Conservation (phyloP, 805 yeast species). For the Zygoascus bituminiphila region DNA sequence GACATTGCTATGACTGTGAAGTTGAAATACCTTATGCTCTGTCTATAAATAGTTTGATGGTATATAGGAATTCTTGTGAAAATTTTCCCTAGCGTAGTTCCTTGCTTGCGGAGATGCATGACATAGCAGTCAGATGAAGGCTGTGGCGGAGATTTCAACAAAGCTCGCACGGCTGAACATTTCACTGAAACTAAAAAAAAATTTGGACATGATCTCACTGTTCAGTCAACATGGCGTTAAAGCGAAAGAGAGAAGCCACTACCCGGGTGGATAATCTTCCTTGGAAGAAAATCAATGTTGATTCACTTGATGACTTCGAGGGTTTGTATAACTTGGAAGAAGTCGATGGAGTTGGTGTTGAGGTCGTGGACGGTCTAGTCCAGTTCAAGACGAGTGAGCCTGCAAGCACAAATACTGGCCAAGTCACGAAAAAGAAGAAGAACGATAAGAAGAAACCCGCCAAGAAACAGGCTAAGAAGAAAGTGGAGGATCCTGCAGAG, state of each 20-base stretch:
- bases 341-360: conserved; percentile 84
- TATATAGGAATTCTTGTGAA: neutral
- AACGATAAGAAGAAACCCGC: conserved; percentile 2
- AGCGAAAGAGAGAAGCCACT: neutral
- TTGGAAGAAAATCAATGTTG: conserved; percentile 76
- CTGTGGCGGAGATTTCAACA: too few relatives aligned
- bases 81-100: neutral
- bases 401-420: neutral
- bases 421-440: conserved; percentile 1
- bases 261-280: conserved; percentile 20
- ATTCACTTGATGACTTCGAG: conserved; percentile 75
- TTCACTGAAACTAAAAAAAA: neutral
- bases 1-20: conserved; percentile 5
- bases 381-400: conserved; percentile 32
- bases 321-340: conserved; percentile 93
- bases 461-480: conserved; percentile 5
- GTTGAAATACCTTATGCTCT: neutral
- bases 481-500: conserved; percentile 3
- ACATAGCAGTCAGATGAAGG: neutral
- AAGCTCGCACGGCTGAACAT: neutral
- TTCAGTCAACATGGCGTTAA: neutral
- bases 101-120: neutral
- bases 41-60: neutral
- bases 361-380: conserved; percentile 59
- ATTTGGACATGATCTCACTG: neutral